These are phyloP conservation scores for Chytriomyces sp. DNA, from an alignment of 192 early-diverging fungal species.

Conservation along the genomic window DNA sequence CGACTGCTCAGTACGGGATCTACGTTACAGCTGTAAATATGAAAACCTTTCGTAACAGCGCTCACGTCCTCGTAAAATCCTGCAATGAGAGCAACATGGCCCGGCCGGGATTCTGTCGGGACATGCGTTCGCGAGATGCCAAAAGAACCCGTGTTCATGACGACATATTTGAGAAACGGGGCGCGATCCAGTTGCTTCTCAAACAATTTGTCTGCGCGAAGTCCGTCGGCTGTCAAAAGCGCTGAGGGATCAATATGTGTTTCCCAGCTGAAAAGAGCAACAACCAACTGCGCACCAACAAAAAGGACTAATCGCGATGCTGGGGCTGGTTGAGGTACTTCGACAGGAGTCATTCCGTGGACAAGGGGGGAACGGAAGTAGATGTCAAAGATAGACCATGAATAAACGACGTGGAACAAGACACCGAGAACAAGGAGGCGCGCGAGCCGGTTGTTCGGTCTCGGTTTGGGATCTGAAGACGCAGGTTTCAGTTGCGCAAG, in stretches of 20 bases:
- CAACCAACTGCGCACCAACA: constrained; percentile 62
- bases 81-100: constrained; percentile 97
- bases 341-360: constrained; percentile 92
- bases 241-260: neutral
- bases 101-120: constrained; percentile 94
- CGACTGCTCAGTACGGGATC: neutral
- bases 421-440: constrained; percentile 75
- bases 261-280: neutral
- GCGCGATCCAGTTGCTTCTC: constrained; percentile 57
- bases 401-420: constrained; percentile 89
- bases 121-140: constrained; percentile 78
- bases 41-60: constrained; percentile 88
- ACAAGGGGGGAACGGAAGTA: constrained; percentile 98
- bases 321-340: constrained; percentile 70
- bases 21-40: neutral
- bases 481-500: no score
- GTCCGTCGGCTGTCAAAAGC: constrained; percentile 81
- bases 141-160: constrained; percentile 48
- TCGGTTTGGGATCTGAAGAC: no score
- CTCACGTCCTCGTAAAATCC: constrained; percentile 99
- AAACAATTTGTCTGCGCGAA: constrained; percentile 91
- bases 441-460: neutral
- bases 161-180: constrained; percentile 51
- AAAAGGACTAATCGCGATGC: constrained; percentile 87
- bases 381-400: constrained; percentile 95